phyloP scores from a whole-genome alignment of 805 yeast genomes.

The Lachancea dasiensis region DNA sequence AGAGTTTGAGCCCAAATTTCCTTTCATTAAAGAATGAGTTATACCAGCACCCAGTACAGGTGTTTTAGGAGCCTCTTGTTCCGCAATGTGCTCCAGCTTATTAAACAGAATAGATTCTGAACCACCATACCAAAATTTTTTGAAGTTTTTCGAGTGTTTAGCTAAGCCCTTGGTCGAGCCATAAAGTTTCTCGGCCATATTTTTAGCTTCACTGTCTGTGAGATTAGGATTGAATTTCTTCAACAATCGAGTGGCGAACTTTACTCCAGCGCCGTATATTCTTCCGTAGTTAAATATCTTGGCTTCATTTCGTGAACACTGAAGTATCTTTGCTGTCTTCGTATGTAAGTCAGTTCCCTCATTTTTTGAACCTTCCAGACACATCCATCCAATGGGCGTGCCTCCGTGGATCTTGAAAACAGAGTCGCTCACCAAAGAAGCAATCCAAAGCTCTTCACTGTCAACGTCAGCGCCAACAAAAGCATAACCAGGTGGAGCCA shows the following conservation, averaged over 20 bases:
- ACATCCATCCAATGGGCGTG: slow-evolving; percentile 99
- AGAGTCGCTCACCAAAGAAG: slow-evolving; percentile 90
- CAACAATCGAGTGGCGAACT: slow-evolving; percentile 78
- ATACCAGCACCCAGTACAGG: slow-evolving; percentile 93
- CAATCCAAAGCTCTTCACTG: slow-evolving; percentile 97
- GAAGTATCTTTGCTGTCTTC: slow-evolving; percentile 83
- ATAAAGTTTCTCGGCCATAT: slow-evolving; percentile 63
- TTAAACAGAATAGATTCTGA: slow-evolving; percentile 91
- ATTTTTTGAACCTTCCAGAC: slow-evolving; percentile 86
- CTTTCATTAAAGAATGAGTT: slow-evolving; percentile 69
- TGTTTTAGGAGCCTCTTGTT: slow-evolving; percentile 71
- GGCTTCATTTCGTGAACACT: slow-evolving; percentile 87
- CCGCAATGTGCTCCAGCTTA: slow-evolving; percentile 79
- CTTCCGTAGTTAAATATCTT: slow-evolving; percentile 95
- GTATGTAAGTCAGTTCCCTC: slow-evolving; percentile 95
- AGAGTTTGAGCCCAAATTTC: slow-evolving; percentile 55
- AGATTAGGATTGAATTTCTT: slow-evolving; percentile 75
- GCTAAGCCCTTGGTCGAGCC: slow-evolving; percentile 74
- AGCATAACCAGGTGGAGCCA: slow-evolving; percentile 82
- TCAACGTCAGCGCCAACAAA: slow-evolving; percentile 99
- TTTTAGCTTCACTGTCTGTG: slow-evolving; percentile 58
- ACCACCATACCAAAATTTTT: slow-evolving; percentile 73
- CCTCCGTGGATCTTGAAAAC: slow-evolving; percentile 87
- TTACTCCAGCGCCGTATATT: slow-evolving; percentile 95
- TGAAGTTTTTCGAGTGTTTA: slow-evolving; percentile 29